phyloP scores from a whole-genome alignment of 495 filamentous ascomycete species.

The Aspergillus asperescens region DNA sequence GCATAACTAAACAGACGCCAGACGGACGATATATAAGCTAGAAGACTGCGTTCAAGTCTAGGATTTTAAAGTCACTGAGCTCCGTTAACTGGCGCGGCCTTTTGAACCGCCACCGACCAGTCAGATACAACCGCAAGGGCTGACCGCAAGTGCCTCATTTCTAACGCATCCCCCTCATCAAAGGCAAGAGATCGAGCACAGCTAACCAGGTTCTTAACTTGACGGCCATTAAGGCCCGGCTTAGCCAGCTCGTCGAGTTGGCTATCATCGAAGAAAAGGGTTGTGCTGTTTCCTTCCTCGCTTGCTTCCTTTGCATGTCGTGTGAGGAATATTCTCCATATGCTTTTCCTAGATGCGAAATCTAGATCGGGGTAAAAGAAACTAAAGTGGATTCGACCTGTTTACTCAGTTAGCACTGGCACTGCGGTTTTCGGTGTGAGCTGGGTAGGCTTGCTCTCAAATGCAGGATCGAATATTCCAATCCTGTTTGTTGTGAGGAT shows the following conservation, averaged over 20 bases:
- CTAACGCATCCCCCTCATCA: background rate
- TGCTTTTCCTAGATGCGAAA: background rate
- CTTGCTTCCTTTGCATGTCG: background rate
- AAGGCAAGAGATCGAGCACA: background rate
- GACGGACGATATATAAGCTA: background rate
- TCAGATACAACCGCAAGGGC: background rate
- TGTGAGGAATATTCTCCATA: background rate
- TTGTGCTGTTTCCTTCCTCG: background rate
- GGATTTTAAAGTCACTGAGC: background rate
- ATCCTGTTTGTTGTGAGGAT: constrained; percentile 7
- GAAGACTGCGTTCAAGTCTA: too few relatives aligned
- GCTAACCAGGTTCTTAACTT: constrained; percentile 5
- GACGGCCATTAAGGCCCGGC: constrained; percentile 1
- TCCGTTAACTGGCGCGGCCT: background rate
- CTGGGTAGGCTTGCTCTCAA: background rate
- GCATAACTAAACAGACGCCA: background rate
- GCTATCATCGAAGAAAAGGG: background rate
- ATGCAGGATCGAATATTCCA: constrained; percentile 1
- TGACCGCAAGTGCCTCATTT: background rate
- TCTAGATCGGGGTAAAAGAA: constrained; percentile 2
- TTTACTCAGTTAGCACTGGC: background rate
- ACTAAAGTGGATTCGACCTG: constrained; percentile 2
- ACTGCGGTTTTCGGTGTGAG: background rate
- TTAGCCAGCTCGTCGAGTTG: background rate
- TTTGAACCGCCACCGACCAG: background rate